phyloP scores from a whole-genome alignment of 768 basidiomycete species.

The Strobilomyces dryophilus region DNA sequence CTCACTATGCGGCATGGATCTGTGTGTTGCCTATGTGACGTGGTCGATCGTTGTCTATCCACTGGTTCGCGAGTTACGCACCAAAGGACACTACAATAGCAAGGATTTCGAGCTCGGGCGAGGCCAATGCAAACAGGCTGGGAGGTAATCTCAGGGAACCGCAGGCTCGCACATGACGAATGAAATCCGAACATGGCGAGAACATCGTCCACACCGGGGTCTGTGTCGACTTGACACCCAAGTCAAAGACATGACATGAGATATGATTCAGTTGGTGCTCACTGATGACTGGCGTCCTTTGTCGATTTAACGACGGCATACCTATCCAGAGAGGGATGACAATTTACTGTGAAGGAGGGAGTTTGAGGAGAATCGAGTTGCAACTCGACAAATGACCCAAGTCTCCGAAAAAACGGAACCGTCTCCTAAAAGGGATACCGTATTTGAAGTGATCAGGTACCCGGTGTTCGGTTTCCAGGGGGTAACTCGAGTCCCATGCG shows the following conservation, averaged over 20 bases:
- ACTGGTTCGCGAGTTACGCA: constrained; percentile 28
- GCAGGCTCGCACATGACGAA: neutral
- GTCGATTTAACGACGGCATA: constrained; percentile 17
- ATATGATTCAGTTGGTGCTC: constrained; percentile 21
- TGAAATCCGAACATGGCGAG: constrained; percentile 60
- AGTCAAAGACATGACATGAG: constrained; percentile 1
- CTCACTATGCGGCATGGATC: constrained; percentile 53
- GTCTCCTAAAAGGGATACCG: neutral
- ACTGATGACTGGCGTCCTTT: constrained; percentile 65
- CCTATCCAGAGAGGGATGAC: neutral
- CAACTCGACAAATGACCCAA: neutral
- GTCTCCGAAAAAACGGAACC: neutral
- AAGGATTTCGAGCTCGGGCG: constrained; percentile 78
- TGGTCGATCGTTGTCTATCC: neutral
- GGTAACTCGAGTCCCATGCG: neutral
- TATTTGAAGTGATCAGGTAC: neutral
- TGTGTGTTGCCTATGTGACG: constrained; percentile 64
- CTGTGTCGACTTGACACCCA: constrained; percentile 64
- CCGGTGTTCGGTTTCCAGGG: neutral
- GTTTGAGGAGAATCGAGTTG: neutral
- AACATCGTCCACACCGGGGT: constrained; percentile 82
- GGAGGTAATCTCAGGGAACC: neutral
- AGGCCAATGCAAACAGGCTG: constrained; percentile 74
- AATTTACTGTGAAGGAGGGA: neutral
- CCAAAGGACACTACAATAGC: constrained; percentile 77